Evolutionary conservation across 2,329 filamentous ascomycete genomes (phyloP).

Genomic region (Trichoderma semiorbis): DNA sequence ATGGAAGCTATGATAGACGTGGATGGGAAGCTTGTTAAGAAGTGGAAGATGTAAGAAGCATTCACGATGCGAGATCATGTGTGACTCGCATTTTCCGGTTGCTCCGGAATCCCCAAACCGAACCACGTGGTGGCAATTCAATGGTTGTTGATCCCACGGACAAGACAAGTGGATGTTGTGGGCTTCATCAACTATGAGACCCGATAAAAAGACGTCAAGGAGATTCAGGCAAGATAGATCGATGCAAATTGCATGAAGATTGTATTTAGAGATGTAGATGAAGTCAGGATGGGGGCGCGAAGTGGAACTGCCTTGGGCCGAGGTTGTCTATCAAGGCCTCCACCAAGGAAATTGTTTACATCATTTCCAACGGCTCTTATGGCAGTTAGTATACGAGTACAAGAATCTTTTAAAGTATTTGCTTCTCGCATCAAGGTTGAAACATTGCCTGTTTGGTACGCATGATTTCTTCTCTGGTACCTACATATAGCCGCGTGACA

Average conservation of each 20-base stretch:
- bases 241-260: background rate
- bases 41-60: background rate
- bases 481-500: background rate
- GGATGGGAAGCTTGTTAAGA: conserved; percentile 7
- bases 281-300: background rate
- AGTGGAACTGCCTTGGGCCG: background rate
- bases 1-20: background rate
- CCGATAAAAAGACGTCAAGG: background rate
- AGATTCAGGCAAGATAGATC: background rate
- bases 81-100: background rate
- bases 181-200: background rate
- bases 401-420: background rate
- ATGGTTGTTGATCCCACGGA: background rate
- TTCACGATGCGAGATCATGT: background rate
- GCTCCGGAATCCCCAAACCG: background rate
- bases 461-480: background rate
- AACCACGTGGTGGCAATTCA: background rate
- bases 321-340: background rate
- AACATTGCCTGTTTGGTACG: background rate
- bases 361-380: background rate
- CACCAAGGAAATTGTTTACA: background rate
- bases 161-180: background rate
- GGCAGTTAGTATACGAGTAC: background rate
- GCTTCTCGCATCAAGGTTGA: background rate
- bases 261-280: background rate